Conservation (phyloP, 139 green algal genomes). For the Picochlorum sp. region DNA sequence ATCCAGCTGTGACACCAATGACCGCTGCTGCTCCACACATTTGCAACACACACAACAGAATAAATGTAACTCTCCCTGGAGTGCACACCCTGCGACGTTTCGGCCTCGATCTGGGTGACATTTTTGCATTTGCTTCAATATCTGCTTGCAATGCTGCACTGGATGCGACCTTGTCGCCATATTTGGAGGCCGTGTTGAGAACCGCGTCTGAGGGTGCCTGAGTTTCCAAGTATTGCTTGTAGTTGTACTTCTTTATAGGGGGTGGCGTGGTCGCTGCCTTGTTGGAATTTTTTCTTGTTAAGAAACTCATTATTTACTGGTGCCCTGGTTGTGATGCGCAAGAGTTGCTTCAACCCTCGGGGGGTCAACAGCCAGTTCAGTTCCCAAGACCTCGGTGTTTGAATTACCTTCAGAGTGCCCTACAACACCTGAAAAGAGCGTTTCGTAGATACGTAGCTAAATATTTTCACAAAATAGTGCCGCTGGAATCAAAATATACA, state of each 20-base stretch:
- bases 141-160: not conserved
- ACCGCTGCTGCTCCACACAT: not conserved
- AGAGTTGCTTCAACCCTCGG: too few species aligned
- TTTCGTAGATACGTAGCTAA: too few species aligned
- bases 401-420: too few species aligned
- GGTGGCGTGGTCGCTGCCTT: not conserved
- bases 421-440: too few species aligned
- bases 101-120: not conserved
- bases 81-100: not conserved
- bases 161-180: not conserved
- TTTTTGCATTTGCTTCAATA: not conserved
- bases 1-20: not conserved
- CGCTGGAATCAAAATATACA: too few species aligned
- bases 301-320: not conserved
- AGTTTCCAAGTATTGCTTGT: slow-evolving; percentile 5
- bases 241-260: not conserved
- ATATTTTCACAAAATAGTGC: too few species aligned
- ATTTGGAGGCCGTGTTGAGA: not conserved
- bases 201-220: not conserved
- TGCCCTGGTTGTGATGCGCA: too few species aligned
- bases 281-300: not conserved
- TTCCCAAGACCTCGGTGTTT: too few species aligned
- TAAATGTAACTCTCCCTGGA: not conserved
- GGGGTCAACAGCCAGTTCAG: too few species aligned
- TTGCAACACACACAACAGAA: not conserved